Conservation (phyloP, 805 yeast genomes). For the Candida oleophila region DNA sequence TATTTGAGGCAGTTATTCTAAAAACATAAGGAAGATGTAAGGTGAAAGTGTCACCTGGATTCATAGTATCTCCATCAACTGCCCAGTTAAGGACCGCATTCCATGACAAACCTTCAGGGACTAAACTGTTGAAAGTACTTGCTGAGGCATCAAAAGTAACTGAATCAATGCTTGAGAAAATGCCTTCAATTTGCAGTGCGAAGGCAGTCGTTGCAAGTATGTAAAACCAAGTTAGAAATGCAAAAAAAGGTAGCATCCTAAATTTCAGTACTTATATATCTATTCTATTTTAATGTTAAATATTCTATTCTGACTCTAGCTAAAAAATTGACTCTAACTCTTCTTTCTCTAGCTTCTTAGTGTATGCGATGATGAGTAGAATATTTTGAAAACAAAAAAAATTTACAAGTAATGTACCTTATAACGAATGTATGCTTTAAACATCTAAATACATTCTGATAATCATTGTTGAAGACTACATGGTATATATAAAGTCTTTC, state of each 20-base stretch:
- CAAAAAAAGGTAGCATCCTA: not conserved
- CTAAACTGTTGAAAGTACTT: not conserved
- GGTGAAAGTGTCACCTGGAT: conserved; percentile 19
- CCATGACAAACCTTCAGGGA: conserved; percentile 11
- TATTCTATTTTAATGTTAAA: not conserved
- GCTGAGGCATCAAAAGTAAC: conserved; percentile 10
- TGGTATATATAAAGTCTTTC: not conserved
- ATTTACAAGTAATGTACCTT: not conserved
- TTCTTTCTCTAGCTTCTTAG: too few species aligned
- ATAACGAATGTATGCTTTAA: too few species aligned
- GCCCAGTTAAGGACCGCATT: conserved; percentile 20
- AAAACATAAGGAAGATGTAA: conserved; percentile 15
- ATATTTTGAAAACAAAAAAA: too few species aligned
- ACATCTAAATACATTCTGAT: too few species aligned
- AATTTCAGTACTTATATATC: not conserved
- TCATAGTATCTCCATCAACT: conserved; percentile 14
- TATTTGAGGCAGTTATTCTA: conserved; percentile 11
- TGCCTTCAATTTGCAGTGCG: conserved; percentile 13
- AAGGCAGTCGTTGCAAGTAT: not conserved
- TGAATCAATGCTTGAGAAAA: conserved; percentile 15
- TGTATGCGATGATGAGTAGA: not conserved
- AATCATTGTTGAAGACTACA: not conserved
- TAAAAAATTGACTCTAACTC: not conserved
- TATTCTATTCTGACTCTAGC: not conserved
- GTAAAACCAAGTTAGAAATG: not conserved